These are phyloP conservation scores for Moesziomyces sp. DNA, from an alignment of 1,284 basidiomycete genomes.

Conservation along the genomic window DNA sequence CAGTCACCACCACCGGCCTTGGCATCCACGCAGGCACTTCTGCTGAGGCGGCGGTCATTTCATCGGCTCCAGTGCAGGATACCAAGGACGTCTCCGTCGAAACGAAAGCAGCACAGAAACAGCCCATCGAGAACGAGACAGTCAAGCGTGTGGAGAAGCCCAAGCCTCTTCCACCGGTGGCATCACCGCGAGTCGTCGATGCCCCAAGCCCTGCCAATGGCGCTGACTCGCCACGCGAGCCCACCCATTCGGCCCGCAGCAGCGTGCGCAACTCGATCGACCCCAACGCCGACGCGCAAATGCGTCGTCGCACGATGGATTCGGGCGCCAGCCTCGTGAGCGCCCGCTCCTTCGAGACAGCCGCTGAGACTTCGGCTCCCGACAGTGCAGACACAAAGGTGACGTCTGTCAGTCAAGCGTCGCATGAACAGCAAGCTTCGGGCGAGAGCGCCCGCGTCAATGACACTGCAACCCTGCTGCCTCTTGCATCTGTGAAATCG, in stretches of 20 bases:
- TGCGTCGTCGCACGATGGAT: slow-evolving; percentile 22
- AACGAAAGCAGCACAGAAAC: neutral
- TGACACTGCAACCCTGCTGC: slow-evolving; percentile 5
- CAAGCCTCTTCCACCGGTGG: slow-evolving; percentile 1
- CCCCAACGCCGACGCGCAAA: slow-evolving; percentile 2
- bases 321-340: slow-evolving; percentile 45
- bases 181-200: neutral
- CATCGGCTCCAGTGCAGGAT: neutral
- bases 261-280: slow-evolving; percentile 35
- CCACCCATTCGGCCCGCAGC: slow-evolving; percentile 11
- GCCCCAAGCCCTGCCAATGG: neutral
- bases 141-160: neutral
- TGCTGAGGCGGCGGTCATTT: neutral
- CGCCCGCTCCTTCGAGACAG: slow-evolving; percentile 50
- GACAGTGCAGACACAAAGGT: slow-evolving; percentile 23
- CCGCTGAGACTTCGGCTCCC: slow-evolving; percentile 36
- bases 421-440: slow-evolving; percentile 2
- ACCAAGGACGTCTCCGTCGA: neutral
- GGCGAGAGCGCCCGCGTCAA: neutral
- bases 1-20: slow-evolving; percentile 10
- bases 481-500: neutral
- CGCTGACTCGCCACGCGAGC: slow-evolving; percentile 13
- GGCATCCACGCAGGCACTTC: slow-evolving; percentile 11
- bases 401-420: slow-evolving; percentile 8
- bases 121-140: neutral